Conservation (phyloP, 2,329 filamentous ascomycete genomes). For the Fusarium aywerte region DNA sequence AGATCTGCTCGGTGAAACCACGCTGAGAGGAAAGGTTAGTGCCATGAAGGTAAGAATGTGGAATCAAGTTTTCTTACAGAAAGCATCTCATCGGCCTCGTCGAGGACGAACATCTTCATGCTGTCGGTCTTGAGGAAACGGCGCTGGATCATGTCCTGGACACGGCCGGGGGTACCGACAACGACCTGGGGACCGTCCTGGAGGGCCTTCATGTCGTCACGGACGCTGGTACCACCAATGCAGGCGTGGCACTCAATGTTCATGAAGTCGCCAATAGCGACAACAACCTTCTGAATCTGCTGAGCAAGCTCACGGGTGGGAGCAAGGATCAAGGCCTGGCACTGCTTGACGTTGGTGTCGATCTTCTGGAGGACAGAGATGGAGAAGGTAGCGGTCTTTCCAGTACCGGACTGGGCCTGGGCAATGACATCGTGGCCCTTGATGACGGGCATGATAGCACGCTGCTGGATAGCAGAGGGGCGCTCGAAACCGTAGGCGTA, state of each 20-base stretch:
- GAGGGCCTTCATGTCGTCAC: slow-evolving; percentile 98
- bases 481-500: slow-evolving; percentile 99
- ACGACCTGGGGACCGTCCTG: slow-evolving; percentile 97
- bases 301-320: slow-evolving; percentile 98
- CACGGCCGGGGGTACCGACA: slow-evolving; percentile 97
- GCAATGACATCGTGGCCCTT: slow-evolving; percentile 99
- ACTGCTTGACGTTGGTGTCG: slow-evolving; percentile 92
- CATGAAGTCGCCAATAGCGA: slow-evolving; percentile 99
- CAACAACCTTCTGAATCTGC: slow-evolving; percentile 99
- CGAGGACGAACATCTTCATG: slow-evolving; percentile 99
- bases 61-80: slow-evolving; percentile 67
- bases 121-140: slow-evolving; percentile 95
- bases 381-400: slow-evolving; percentile 99
- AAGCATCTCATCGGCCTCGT: slow-evolving; percentile 99
- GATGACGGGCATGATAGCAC: slow-evolving; percentile 99
- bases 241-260: slow-evolving; percentile 98
- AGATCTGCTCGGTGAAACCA: slow-evolving; percentile 99
- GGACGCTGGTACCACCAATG: slow-evolving; percentile 97
- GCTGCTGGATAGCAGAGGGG: slow-evolving; percentile 99
- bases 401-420: slow-evolving; percentile 99
- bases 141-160: slow-evolving; percentile 99
- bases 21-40: slow-evolving; percentile 66
- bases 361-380: slow-evolving; percentile 99
- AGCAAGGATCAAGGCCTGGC: slow-evolving; percentile 97
- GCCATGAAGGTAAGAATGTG: neutral